phyloP scores from a whole-genome alignment of 805 yeast species.

The Jamesozyma jinghongensis region DNA sequence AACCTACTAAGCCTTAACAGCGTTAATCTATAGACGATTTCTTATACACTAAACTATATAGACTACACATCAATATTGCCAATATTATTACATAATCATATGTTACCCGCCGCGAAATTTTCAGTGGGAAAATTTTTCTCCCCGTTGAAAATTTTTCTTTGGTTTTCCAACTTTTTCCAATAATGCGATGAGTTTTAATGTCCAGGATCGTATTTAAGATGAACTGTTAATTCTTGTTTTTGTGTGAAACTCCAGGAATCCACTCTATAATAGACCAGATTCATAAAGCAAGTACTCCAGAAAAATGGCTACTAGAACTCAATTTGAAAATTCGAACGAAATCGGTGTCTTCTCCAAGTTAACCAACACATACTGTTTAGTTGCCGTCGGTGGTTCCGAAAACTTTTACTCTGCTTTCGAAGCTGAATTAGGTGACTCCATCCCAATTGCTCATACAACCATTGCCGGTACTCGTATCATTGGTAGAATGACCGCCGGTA shows the following conservation, averaged over 20 bases:
- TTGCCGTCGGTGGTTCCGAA: constrained; percentile 93
- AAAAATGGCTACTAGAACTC: constrained; percentile 60
- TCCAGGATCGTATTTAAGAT: no score
- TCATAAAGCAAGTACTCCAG: constrained; percentile 3
- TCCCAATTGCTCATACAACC: constrained; percentile 94
- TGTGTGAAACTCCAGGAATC: neutral
- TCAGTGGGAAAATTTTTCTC: no score
- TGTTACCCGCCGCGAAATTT: no score
- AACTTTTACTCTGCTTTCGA: constrained; percentile 89
- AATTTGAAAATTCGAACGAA: constrained; percentile 79
- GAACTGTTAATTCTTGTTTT: no score
- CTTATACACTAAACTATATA: no score
- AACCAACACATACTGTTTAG: constrained; percentile 92
- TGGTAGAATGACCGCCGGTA: constrained; percentile 98
- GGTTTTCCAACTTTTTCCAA: no score
- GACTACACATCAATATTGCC: no score
- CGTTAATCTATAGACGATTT: constrained; percentile 15
- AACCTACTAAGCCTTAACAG: constrained; percentile 41
- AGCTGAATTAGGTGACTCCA: constrained; percentile 92
- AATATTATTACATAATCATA: no score
- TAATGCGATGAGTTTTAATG: no score
- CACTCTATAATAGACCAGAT: neutral
- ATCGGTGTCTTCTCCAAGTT: constrained; percentile 92
- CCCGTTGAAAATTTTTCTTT: no score
- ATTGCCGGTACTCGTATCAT: constrained; percentile 97